These are phyloP conservation scores for Aphanomyces stellatus DNA, from an alignment of 352 stramenopile species.

Conservation along the genomic window DNA sequence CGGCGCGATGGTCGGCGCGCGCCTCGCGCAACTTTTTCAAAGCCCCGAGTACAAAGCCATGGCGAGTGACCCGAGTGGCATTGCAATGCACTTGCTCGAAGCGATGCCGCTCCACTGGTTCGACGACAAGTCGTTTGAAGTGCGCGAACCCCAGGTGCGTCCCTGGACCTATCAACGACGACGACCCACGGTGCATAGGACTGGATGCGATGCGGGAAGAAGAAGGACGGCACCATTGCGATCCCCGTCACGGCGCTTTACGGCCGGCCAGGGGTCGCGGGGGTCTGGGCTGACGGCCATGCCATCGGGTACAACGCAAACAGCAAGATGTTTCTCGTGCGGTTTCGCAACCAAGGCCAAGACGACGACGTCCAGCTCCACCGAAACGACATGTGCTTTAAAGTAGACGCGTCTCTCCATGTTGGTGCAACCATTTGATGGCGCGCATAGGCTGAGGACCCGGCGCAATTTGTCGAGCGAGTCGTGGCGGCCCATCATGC, in stretches of 20 bases:
- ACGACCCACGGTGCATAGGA: slow-evolving; percentile 23
- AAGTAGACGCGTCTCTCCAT: slow-evolving; percentile 19
- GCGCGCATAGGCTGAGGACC: slow-evolving; percentile 41
- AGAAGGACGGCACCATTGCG: slow-evolving; percentile 37
- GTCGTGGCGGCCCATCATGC: slow-evolving; percentile 50
- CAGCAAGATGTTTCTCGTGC: slow-evolving; percentile 41
- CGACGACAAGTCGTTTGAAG: slow-evolving; percentile 76
- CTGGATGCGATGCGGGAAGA: slow-evolving; percentile 52
- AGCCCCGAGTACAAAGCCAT: slow-evolving; percentile 34
- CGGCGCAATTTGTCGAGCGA: slow-evolving; percentile 62
- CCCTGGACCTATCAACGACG: too few species aligned
- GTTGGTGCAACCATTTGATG: background rate
- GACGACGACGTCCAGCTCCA: slow-evolving; percentile 39
- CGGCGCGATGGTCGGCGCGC: slow-evolving; percentile 33
- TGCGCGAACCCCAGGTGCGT: slow-evolving; percentile 37
- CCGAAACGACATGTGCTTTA: slow-evolving; percentile 72
- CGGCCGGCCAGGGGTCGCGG: slow-evolving; percentile 46
- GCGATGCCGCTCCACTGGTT: slow-evolving; percentile 56
- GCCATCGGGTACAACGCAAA: slow-evolving; percentile 43
- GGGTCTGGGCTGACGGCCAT: slow-evolving; percentile 51
- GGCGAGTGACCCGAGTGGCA: slow-evolving; percentile 35
- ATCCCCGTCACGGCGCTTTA: slow-evolving; percentile 71
- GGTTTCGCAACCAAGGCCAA: slow-evolving; percentile 59
- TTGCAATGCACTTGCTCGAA: slow-evolving; percentile 46
- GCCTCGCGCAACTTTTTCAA: slow-evolving; percentile 34